Evolutionary conservation across 495 filamentous ascomycete species (phyloP).

Genomic region (Sordaria brevicollis): DNA sequence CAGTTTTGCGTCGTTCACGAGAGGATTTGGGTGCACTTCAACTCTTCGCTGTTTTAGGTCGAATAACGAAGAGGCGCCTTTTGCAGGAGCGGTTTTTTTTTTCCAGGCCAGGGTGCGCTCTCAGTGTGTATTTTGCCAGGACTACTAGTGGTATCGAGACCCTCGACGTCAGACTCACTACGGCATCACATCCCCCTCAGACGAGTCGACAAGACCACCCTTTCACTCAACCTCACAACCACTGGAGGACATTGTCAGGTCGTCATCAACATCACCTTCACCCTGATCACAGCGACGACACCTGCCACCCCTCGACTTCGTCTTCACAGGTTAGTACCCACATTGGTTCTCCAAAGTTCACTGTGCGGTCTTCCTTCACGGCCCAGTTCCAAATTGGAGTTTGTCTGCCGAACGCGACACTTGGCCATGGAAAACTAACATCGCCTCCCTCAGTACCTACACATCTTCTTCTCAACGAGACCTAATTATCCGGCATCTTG

Average conservation of each 20-base stretch:
- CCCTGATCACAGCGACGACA: conserved; percentile 8
- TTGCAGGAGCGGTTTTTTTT: conserved; percentile 10
- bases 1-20: conserved; percentile 29
- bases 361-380: neutral
- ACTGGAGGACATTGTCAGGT: conserved; percentile 5
- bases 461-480: neutral
- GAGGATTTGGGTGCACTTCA: conserved; percentile 19
- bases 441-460: neutral
- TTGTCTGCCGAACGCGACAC: neutral
- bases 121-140: conserved; percentile 3
- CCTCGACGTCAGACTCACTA: neutral
- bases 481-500: neutral
- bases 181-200: neutral
- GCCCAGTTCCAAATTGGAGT: neutral
- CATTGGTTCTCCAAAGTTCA: neutral
- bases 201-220: neutral
- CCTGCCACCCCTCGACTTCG: conserved; percentile 6
- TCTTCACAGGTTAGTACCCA: conserved; percentile 16
- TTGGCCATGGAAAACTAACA: neutral
- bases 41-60: conserved; percentile 13
- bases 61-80: conserved; percentile 6
- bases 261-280: neutral
- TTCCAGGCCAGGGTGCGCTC: conserved; percentile 12
- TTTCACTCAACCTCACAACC: conserved; percentile 3
- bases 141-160: neutral